phyloP scores from a whole-genome alignment of 192 early-diverging fungal genomes.

The Phycomyces blakesleeanus region DNA sequence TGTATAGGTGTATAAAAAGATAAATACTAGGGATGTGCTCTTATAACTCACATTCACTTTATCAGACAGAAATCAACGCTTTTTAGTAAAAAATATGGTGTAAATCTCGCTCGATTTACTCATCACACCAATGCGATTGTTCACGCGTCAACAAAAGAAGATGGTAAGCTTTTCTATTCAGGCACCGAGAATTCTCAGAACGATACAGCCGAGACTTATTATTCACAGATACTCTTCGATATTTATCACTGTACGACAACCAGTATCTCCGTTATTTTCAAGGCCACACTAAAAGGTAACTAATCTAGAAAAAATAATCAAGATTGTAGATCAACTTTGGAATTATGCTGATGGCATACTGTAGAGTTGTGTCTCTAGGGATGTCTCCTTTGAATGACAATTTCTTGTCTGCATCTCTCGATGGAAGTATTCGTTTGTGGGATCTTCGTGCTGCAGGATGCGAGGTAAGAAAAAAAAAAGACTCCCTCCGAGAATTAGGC shows the following conservation, averaged over 20 bases:
- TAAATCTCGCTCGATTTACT: slow-evolving; percentile 83
- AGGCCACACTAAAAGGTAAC: slow-evolving; percentile 72
- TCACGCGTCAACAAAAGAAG: slow-evolving; percentile 92
- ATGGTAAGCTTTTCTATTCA: slow-evolving; percentile 48
- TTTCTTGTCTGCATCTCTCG: slow-evolving; percentile 77
- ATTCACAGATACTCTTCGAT: slow-evolving; percentile 81
- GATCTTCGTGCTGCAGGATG: slow-evolving; percentile 64
- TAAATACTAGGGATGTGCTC: not conserved
- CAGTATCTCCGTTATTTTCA: slow-evolving; percentile 90
- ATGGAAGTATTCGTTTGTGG: slow-evolving; percentile 83
- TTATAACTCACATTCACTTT: not conserved
- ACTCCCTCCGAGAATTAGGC: not conserved
- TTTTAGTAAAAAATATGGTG: slow-evolving; percentile 96
- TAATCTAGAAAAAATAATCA: no score
- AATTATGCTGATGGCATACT: not conserved
- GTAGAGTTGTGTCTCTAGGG: slow-evolving; percentile 68
- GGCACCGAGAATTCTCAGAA: no score
- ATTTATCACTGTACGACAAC: slow-evolving; percentile 93
- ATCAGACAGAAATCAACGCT: slow-evolving; percentile 63
- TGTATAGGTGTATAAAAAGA: not conserved
- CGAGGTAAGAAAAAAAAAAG: slow-evolving; percentile 42
- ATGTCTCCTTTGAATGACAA: slow-evolving; percentile 79
- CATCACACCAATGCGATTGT: slow-evolving; percentile 74
- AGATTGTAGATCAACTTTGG: not conserved
- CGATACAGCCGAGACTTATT: no score